A percentile compares a stretch with the other conserved stretches of the same genome.
phyloP scores from a whole-genome alignment of 73 alveolate genomes.

The Uronychia setigera region DNA sequence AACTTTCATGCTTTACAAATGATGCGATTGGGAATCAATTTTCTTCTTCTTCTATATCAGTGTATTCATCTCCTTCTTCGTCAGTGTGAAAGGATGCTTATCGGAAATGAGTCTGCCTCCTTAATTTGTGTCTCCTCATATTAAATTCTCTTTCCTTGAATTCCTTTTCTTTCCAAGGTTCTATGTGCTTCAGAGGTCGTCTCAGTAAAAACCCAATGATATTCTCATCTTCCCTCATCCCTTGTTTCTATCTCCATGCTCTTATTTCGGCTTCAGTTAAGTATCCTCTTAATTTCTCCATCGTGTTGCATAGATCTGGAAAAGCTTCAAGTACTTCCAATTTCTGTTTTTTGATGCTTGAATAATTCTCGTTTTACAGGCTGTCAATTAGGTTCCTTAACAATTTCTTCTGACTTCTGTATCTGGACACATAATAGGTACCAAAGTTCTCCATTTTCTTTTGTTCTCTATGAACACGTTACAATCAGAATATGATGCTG shows the following conservation, averaged over 20 bases:
- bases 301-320: not conserved
- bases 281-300: not conserved
- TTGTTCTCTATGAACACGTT: not conserved
- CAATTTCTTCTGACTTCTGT: not conserved
- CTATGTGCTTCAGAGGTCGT: not conserved
- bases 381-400: not conserved
- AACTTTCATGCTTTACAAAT: too few relatives aligned
- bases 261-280: not conserved
- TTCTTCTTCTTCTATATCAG: too few relatives aligned
- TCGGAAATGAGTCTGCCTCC: not conserved
- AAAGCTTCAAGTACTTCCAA: not conserved
- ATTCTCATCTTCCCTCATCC: not conserved
- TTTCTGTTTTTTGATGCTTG: not conserved
- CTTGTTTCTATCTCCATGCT: not conserved
- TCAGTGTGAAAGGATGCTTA: too few relatives aligned
- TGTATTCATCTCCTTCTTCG: too few relatives aligned
- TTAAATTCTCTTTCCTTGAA: not conserved
- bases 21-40: too few relatives aligned
- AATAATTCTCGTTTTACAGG: not conserved
- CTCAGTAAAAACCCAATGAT: not conserved
- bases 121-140: not conserved
- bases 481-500: not conserved
- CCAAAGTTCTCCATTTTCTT: not conserved
- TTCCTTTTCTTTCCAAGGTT: not conserved
- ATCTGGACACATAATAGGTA: not conserved